Percentiles rank a stretch among this genome's conserved stretches.
Conservation (phyloP, 768 basidiomycete genomes). For the Leccinum arenicola region DNA sequence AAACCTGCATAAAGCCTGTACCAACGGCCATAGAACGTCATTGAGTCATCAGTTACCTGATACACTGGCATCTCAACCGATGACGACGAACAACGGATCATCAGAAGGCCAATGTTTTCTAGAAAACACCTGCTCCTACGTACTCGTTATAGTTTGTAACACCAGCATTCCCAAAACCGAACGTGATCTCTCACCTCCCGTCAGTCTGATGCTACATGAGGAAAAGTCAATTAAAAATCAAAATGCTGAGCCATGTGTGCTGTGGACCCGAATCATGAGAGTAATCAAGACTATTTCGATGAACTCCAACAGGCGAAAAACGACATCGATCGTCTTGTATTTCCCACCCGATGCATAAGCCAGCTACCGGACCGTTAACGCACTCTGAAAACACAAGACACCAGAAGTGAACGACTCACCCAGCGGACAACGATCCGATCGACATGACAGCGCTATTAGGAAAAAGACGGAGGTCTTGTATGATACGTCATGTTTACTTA, state of each 20-base stretch:
- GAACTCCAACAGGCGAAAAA: constrained; percentile 51
- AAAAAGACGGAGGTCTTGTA: constrained; percentile 48
- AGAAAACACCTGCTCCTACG: constrained; percentile 15
- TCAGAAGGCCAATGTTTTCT: neutral
- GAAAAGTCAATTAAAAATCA: constrained; percentile 19
- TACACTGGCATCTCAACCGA: constrained; percentile 56
- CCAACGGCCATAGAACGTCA: constrained; percentile 49
- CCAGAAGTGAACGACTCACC: constrained; percentile 25
- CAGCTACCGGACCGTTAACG: constrained; percentile 27
- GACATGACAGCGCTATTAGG: constrained; percentile 49
- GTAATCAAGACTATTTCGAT: constrained; percentile 41
- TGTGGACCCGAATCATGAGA: constrained; percentile 38
- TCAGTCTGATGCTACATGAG: constrained; percentile 3
- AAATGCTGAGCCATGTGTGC: constrained; percentile 50
- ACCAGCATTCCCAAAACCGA: constrained; percentile 66
- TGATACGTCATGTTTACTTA: constrained; percentile 2
- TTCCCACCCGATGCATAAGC: constrained; percentile 52
- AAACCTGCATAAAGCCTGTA: constrained; percentile 57
- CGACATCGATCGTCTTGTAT: constrained; percentile 46
- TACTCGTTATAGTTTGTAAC: constrained; percentile 57
- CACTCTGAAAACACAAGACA: neutral
- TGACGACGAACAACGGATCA: constrained; percentile 8
- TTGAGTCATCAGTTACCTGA: constrained; percentile 35
- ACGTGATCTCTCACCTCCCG: constrained; percentile 43
- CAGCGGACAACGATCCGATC: constrained; percentile 50